Base-by-base conservation (phyloP, 495 filamentous ascomycete genomes). In the Haplographium delicatum region DNA sequence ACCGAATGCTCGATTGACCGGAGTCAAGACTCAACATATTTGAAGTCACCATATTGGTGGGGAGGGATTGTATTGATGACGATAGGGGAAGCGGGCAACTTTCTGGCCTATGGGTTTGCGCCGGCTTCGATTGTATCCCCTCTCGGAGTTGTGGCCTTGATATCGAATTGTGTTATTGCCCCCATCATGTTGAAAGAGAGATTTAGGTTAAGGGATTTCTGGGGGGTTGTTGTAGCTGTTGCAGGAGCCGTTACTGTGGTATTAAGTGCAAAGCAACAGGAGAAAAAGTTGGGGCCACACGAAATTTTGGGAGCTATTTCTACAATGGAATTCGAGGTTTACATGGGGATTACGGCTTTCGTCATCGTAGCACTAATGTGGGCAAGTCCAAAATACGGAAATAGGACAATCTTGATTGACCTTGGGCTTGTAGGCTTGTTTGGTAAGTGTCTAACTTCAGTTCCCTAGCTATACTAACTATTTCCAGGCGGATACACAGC, bases 61-160 rank as follows among this genome's bases (percentile, higher is more conserved):
- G 69, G 78, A 42, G 93, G 93, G 8, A 89, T 96, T 45, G 72
- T 88, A 3, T 73, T 98, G 46, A 97, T 97, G 83, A 85, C 79
- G 5, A 67, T 94, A n/a, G 93, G 93, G 11, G 93, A 98, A 70
- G 81, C 82, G 51, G 93, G 93, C 18, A 98, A 98, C 65, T 98
- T 98, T 65, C 74, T 98, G 47, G 93, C 93, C 3, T 98, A 98
- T 63, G 93, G 93, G 9, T 98, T 98, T 63, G 93, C 93, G n/a
- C 91, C 93, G 15, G 93, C 93, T 2, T 96, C 91, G 10, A 96
- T 98, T 53, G 93, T 98, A n/a, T 93, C 88, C 13, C 93, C 93
- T 1, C 72, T 98, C 11, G 93, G 93, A 8, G 93, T 98, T 18
- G 93, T 97, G 0, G 93, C 93, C 2, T 69, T 98, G 50, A 82